Base-by-base conservation (phyloP, 176 grass and related monocot species). In the Thinopyrum elongatum region DNA sequence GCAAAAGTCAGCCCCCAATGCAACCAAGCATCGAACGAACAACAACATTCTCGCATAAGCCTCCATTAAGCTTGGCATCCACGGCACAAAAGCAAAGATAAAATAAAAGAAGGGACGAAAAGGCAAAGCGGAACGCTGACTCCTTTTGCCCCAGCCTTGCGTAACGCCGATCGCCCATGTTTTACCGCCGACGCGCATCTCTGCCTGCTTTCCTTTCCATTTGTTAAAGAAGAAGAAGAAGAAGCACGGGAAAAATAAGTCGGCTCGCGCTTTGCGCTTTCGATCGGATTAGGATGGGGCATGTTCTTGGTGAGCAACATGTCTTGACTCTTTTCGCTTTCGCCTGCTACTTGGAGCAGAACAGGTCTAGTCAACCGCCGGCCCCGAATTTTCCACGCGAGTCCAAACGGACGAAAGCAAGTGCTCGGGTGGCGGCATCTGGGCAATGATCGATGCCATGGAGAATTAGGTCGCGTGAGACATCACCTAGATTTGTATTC, bases 41-140 rank as follows among this genome's bases (percentile, higher is more conserved):
- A 90, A 47, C 84, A 87, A 0, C 33, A 59, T 87, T 90, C 80
- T 83, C 33, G n/a, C 5, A 79, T 72, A 90, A 83, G 84, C 73
- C 61, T 86, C 84, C 1, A 30, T 58, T 15, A 90, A 58, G 23
- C 88, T 83, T 90, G 80, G 58, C 6, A 65, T 83, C 84, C 84
- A 87, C 84, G 89, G 84, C 80, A 83, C 13, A 74, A 22, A 22
- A 67, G 55, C 65, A 8, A 11, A 76, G 15, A 38, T 42, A 11
- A 10, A 64, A 82, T 55, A 23, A 23, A 44, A 38, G 61, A 11
- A 49, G 57, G 62, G 39, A 86, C 30, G 16, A 78, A 83, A 90
- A 86, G 84, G 15, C 74, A 87, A 90, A 90, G 89, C 31, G 66
- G 67, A 79, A 83, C 84, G 66, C 80, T 22, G 80, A 42, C 80